Evolutionary conservation across 2,329 filamentous ascomycete genomes (phyloP), one percentile per base, ranked within the genome.

Genomic region (Elsinoe ampelina): DNA sequence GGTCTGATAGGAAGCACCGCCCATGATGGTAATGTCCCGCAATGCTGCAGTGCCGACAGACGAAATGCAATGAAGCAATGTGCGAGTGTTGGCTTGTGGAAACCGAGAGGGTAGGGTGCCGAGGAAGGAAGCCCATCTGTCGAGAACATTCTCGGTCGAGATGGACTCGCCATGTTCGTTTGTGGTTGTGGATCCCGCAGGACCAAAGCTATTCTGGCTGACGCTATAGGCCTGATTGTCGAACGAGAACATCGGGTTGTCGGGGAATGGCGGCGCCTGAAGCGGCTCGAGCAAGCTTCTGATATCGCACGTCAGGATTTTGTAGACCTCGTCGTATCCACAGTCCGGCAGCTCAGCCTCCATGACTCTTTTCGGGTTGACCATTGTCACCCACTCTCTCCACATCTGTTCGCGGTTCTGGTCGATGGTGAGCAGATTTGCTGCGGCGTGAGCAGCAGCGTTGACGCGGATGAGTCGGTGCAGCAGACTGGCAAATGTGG

Each of bases 371-470:
- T 80, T 79, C 3, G 79, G 72, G 60, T 80, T 80, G 41, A 82
- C 78, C 67, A 76, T 76, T 10, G 71, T 82, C 39, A 89, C 83
- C 84, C 91, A 95, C 67, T 98, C 93, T 52, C 86, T 77, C 76
- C 93, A 96, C 93, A 98, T 97, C 66, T 93, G 87, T 62, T 93
- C 89, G 56, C 93, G 83, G 68, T 95, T 95, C 45, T 89, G 87
- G 15, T 89, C 84, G 65, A 92, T 89, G 6, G 89, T 89, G 11
- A 98, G 78, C 80, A 95, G 90, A 61, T 93, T 95, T 19, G 91
- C 92, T 1, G 92, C 90, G 1, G 93, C 91, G 67, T 97, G 92
- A 1, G 93, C 93, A 17, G 92, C 89, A 58, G 93, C 80, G 67
- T 98, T 98, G 59, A 96, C 93, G 58, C 91, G 83, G 35, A 97